A percentile compares a stretch with the other conserved stretches of the same genome.
Conservation (phyloP, 2,329 filamentous ascomycete genomes). For the Hypomyces perniciosus region DNA sequence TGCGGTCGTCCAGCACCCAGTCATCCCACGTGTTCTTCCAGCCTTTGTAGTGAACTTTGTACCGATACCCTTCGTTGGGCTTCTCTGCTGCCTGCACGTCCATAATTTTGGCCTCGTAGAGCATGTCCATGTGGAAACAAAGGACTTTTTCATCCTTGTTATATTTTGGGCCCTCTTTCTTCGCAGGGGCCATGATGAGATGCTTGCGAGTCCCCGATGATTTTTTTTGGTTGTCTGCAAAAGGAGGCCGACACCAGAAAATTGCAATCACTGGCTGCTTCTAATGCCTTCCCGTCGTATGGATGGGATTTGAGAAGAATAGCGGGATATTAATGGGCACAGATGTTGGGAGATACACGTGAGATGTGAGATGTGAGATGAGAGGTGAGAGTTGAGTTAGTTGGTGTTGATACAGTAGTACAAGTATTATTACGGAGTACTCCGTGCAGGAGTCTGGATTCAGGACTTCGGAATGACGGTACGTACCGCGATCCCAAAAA, state of each 20-base stretch:
- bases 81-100: conserved; percentile 68
- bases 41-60: conserved; percentile 96
- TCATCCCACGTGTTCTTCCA: conserved; percentile 99
- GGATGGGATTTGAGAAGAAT: too few species aligned
- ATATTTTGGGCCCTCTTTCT: conserved; percentile 43
- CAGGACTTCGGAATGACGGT: too few species aligned
- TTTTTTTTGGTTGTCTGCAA: background rate
- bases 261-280: too few species aligned
- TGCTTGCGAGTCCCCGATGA: background rate
- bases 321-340: too few species aligned
- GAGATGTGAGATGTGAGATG: background rate
- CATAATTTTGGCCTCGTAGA: conserved; percentile 95
- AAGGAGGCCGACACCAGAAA: too few species aligned
- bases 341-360: too few species aligned
- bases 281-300: too few species aligned
- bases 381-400: background rate
- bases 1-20: conserved; percentile 90
- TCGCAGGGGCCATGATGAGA: conserved; percentile 36
- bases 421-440: too few species aligned
- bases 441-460: too few species aligned
- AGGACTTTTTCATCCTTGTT: conserved; percentile 87
- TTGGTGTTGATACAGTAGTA: background rate
- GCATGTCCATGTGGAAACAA: conserved; percentile 94
- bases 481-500: too few species aligned
- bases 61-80: conserved; percentile 66